Conservation (phyloP, 1,284 basidiomycete species). For the Erythrobasidium hasegawianum region DNA sequence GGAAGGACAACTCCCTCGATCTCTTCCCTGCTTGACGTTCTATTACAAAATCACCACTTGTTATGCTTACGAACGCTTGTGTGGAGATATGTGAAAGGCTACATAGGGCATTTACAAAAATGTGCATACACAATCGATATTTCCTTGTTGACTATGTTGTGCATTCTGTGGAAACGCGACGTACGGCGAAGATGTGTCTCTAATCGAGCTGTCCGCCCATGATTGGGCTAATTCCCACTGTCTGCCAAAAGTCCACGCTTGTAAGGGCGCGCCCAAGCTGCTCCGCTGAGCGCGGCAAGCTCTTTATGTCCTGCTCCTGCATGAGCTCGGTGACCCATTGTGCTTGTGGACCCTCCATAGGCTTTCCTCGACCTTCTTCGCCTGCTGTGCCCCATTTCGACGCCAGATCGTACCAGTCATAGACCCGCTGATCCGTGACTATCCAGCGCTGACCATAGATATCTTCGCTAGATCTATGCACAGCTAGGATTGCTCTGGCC, state of each 20-base stretch:
- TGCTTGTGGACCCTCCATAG: conserved; percentile 33
- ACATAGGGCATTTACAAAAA: no score
- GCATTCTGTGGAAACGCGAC: not conserved
- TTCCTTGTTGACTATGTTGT: not conserved
- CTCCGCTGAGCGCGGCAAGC: conserved; percentile 56
- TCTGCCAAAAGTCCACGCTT: conserved; percentile 60
- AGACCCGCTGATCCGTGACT: conserved; percentile 56
- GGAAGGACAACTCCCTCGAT: no score
- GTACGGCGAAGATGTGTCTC: no score
- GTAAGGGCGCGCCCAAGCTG: conserved; percentile 58
- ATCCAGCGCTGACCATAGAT: conserved; percentile 37
- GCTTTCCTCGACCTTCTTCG: conserved; percentile 29
- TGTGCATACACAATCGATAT: no score
- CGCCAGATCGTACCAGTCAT: conserved; percentile 65
- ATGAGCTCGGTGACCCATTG: conserved; percentile 61
- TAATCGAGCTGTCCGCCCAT: conserved; percentile 37
- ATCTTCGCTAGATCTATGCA: conserved; percentile 5
- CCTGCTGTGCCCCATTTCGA: conserved; percentile 55
- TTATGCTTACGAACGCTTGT: no score
- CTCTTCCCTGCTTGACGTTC: no score
- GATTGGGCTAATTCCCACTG: conserved; percentile 44
- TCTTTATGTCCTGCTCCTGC: conserved; percentile 55
- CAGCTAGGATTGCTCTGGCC: conserved; percentile 56
- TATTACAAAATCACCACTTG: no score
- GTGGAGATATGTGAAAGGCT: no score